phyloP scores from a whole-genome alignment of 164 flowering plant species.

The Nelumbo lutea region DNA sequence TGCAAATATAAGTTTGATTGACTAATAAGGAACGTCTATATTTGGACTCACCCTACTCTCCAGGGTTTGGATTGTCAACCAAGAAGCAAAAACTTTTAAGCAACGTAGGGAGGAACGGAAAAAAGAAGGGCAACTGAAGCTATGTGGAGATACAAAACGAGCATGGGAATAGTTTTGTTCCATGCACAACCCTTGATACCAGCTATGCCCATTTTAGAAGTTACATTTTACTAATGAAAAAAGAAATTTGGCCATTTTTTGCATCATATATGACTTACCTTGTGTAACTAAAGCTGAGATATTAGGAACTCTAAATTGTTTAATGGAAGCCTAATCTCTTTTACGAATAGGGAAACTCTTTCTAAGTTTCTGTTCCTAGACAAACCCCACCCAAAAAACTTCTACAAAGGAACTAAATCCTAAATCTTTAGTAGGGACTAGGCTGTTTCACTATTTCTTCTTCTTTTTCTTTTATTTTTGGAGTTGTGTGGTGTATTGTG shows the following conservation, averaged over 20 bases:
- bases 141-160: conserved; percentile 75
- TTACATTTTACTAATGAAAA: too few relatives aligned
- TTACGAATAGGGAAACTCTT: too few relatives aligned
- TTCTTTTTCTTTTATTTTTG: too few relatives aligned
- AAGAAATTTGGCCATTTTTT: too few relatives aligned
- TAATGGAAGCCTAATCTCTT: too few relatives aligned
- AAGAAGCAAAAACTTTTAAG: conserved; percentile 59
- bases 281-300: neutral
- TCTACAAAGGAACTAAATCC: too few relatives aligned
- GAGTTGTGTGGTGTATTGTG: too few relatives aligned
- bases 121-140: conserved; percentile 88
- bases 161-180: conserved; percentile 92
- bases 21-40: neutral
- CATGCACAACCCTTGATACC: conserved; percentile 87
- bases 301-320: neutral
- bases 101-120: conserved; percentile 61
- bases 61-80: conserved; percentile 30
- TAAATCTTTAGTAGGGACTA: too few relatives aligned
- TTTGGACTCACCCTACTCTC: conserved; percentile 4
- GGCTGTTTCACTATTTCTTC: too few relatives aligned
- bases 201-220: conserved; percentile 28
- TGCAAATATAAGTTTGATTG: too few relatives aligned
- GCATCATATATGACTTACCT: neutral
- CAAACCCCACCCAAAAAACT: too few relatives aligned
- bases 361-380: too few relatives aligned